A percentile compares a stretch with the other conserved stretches of the same genome.
These are phyloP conservation scores for Metarhizium album DNA, from an alignment of 2,329 filamentous ascomycete genomes.

Conservation along the genomic window DNA sequence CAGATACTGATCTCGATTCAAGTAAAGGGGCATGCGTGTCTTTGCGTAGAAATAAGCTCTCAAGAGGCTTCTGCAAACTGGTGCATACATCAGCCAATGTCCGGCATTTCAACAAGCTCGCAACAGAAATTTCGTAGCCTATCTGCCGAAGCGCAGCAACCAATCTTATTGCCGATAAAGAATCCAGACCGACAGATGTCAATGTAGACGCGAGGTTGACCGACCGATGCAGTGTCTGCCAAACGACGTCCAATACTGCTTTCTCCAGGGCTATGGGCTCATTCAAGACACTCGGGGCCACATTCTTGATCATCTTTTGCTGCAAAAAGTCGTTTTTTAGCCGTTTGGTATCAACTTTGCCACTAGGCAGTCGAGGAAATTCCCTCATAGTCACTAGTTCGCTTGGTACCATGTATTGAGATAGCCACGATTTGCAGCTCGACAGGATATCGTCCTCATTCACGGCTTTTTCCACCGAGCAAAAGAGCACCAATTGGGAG, in stretches of 20 bases:
- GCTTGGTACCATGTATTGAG: constrained; percentile 71
- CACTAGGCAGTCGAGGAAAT: constrained; percentile 69
- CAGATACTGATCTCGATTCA: not conserved
- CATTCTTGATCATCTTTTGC: constrained; percentile 8
- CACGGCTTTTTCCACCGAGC: constrained; percentile 37
- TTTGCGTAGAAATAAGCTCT: not conserved
- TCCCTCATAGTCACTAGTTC: constrained; percentile 53
- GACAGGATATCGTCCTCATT: constrained; percentile 35
- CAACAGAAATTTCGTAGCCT: constrained; percentile 45
- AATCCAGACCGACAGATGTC: constrained; percentile 52
- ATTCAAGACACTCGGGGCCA: not conserved
- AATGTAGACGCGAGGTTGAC: constrained; percentile 32
- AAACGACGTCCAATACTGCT: constrained; percentile 29
- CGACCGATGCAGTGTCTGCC: constrained; percentile 27
- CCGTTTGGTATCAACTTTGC: constrained; percentile 65
- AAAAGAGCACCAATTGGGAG: constrained; percentile 65
- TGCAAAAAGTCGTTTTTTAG: constrained; percentile 41
- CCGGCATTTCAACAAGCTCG: constrained; percentile 50
- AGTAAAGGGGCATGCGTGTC: not conserved
- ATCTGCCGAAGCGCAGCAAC: constrained; percentile 50
- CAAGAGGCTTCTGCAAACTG: not conserved
- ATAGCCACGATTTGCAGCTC: constrained; percentile 64
- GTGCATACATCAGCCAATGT: constrained; percentile 24
- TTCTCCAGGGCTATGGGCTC: constrained; percentile 13
- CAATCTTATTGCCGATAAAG: constrained; percentile 37